Conservation (phyloP, 2,329 filamentous ascomycete genomes). For the Nemania sp. region DNA sequence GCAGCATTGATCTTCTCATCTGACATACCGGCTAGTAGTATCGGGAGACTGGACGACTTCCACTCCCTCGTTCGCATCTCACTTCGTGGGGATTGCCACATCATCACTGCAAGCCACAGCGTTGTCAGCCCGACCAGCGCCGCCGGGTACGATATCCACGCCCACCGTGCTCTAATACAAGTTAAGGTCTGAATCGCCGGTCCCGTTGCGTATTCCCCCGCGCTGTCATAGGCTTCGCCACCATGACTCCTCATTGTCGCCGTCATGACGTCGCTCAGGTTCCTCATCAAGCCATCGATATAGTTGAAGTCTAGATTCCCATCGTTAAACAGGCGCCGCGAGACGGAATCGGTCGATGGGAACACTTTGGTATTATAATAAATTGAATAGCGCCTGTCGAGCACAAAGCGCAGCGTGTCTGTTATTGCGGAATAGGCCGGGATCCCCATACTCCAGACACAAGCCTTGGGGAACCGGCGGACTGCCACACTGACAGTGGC, state of each 20-base stretch:
- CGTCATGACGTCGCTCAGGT: constrained; percentile 15
- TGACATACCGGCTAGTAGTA: too few relatives aligned
- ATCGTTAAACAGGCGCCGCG: too few relatives aligned
- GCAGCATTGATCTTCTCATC: too few relatives aligned
- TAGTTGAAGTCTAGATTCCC: background rate
- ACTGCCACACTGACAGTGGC: too few relatives aligned
- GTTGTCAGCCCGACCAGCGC: constrained; percentile 5
- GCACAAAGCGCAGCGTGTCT: too few relatives aligned
- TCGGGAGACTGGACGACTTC: constrained; percentile 15
- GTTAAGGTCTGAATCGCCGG: constrained; percentile 1
- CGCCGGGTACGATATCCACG: constrained; percentile 17
- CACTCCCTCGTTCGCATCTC: background rate
- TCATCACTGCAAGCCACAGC: constrained; percentile 1
- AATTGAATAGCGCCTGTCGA: too few relatives aligned
- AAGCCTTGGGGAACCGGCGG: too few relatives aligned
- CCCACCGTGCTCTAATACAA: constrained; percentile 11
- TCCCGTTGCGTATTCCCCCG: constrained; percentile 4
- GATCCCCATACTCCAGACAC: too few relatives aligned
- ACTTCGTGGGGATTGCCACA: background rate
- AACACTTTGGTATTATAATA: too few relatives aligned
- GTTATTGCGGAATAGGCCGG: too few relatives aligned
- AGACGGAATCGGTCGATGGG: too few relatives aligned
- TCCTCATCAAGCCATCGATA: constrained; percentile 1
- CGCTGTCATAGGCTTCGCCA: background rate
- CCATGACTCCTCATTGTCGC: constrained; percentile 10